Conservation (phyloP, 805 yeast species). For the Metschnikowia anglica region DNA sequence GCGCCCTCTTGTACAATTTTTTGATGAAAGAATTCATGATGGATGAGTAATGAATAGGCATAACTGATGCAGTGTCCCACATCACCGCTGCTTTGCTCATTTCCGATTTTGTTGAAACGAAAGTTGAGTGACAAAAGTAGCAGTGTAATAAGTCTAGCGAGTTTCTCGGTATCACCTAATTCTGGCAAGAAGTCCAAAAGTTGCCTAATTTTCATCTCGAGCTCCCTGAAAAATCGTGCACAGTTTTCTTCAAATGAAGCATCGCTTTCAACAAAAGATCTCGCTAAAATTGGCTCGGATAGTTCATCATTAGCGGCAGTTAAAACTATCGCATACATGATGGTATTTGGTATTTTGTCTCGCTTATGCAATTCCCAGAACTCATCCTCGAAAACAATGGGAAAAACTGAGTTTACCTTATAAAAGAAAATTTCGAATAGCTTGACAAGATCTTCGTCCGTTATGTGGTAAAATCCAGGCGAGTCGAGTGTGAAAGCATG, state of each 20-base stretch:
- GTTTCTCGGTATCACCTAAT: conserved; percentile 24
- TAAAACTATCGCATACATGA: conserved; percentile 44
- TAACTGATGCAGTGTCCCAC: conserved; percentile 21
- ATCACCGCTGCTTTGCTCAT: conserved; percentile 25
- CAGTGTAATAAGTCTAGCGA: conserved; percentile 21
- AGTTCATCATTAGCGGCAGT: conserved; percentile 41
- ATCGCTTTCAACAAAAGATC: conserved; percentile 11
- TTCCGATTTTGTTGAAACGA: conserved; percentile 23
- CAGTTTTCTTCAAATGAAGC: conserved; percentile 10
- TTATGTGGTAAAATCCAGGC: conserved; percentile 20
- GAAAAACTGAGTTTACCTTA: conserved; percentile 41
- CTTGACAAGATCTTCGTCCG: conserved; percentile 13
- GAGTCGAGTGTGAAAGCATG: conserved; percentile 21
- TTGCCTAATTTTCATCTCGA: conserved; percentile 25
- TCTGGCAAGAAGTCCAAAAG: conserved; percentile 24
- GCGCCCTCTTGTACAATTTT: conserved; percentile 15
- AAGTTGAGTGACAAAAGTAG: conserved; percentile 22
- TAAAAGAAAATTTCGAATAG: conserved; percentile 40
- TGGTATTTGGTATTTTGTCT: conserved; percentile 39
- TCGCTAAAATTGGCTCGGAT: conserved; percentile 21
- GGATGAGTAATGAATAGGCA: conserved; percentile 23
- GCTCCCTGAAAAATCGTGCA: conserved; percentile 14
- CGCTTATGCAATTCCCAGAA: conserved; percentile 36
- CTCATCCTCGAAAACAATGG: conserved; percentile 40
- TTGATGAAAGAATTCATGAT: conserved; percentile 19